Conservation (phyloP, 202 grass and related monocot species). For the Carex arenaria region DNA sequence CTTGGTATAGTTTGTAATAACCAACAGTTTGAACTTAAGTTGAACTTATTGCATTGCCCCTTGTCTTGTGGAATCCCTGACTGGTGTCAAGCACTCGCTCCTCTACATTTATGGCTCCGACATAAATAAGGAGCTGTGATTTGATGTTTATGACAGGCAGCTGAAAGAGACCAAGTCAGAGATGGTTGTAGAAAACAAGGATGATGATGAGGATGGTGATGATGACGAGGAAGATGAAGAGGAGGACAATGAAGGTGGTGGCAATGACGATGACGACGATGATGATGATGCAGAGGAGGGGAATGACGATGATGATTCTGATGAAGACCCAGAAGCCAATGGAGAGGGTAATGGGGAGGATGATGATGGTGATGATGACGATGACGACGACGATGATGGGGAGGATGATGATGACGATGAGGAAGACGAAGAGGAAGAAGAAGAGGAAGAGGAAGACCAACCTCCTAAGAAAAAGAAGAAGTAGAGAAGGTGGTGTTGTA, state of each 20-base stretch:
- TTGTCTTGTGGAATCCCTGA: background rate
- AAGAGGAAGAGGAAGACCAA: slow-evolving; percentile 56
- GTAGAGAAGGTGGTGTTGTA: slow-evolving; percentile 17
- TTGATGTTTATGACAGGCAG: slow-evolving; percentile 33
- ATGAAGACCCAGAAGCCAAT: slow-evolving; percentile 26
- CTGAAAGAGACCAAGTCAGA: slow-evolving; percentile 48
- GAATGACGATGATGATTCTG: slow-evolving; percentile 43
- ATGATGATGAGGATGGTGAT: slow-evolving; percentile 41
- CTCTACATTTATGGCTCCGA: too few species aligned
- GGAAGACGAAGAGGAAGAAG: slow-evolving; percentile 40
- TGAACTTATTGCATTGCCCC: background rate
- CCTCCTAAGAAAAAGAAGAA: slow-evolving; percentile 95
- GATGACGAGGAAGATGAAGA: slow-evolving; percentile 51
- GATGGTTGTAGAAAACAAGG: slow-evolving; percentile 50
- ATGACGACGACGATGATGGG: slow-evolving; percentile 26
- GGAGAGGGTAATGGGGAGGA: slow-evolving; percentile 4
- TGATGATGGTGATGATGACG: slow-evolving; percentile 5
- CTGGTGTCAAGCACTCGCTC: background rate
- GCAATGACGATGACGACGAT: slow-evolving; percentile 32
- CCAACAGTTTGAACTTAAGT: background rate
- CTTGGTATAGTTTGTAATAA: background rate
- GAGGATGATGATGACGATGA: slow-evolving; percentile 46
- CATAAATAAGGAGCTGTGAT: background rate
- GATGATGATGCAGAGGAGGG: slow-evolving; percentile 53
- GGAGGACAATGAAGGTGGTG: slow-evolving; percentile 40